These are phyloP conservation scores for Neonectria hederae DNA, from an alignment of 2,329 filamentous ascomycete genomes.

Conservation along the genomic window DNA sequence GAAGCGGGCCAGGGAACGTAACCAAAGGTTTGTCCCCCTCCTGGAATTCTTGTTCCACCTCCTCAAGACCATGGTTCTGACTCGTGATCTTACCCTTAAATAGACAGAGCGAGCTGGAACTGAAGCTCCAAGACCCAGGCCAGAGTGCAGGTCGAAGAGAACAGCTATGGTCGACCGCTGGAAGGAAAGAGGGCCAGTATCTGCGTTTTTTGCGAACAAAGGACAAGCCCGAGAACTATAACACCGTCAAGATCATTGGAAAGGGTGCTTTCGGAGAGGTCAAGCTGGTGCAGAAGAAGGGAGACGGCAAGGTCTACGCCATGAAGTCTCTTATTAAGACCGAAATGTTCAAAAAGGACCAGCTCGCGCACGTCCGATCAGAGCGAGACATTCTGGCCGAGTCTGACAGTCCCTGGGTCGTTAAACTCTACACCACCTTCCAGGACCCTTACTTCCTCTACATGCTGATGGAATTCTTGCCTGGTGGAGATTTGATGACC, in stretches of 20 bases:
- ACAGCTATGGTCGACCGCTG: conserved; percentile 84
- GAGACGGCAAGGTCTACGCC: conserved; percentile 96
- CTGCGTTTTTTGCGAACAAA: conserved; percentile 93
- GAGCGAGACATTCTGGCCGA: conserved; percentile 98
- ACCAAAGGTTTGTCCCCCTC: conserved; percentile 76
- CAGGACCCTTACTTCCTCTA: conserved; percentile 97
- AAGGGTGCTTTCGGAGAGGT: conserved; percentile 99
- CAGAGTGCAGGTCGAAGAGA: conserved; percentile 81
- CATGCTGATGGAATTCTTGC: conserved; percentile 99
- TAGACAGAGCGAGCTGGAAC: conserved; percentile 92
- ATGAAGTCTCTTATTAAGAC: conserved; percentile 99
- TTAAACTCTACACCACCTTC: conserved; percentile 98
- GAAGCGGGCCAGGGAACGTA: conserved; percentile 92
- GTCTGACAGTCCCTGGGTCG: conserved; percentile 99
- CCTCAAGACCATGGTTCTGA: conserved; percentile 17
- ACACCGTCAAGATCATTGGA: conserved; percentile 96
- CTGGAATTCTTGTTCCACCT: background rate
- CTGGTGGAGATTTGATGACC: conserved; percentile 98
- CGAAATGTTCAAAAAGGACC: conserved; percentile 99
- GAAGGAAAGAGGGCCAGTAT: conserved; percentile 90
- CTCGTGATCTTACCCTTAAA: conserved; percentile 9
- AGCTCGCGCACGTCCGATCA: conserved; percentile 94
- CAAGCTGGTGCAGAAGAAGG: conserved; percentile 95
- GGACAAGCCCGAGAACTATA: conserved; percentile 93
- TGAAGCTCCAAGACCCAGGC: conserved; percentile 80